phyloP scores from a whole-genome alignment of 495 filamentous ascomycete genomes.

The Penicillium silybi region DNA sequence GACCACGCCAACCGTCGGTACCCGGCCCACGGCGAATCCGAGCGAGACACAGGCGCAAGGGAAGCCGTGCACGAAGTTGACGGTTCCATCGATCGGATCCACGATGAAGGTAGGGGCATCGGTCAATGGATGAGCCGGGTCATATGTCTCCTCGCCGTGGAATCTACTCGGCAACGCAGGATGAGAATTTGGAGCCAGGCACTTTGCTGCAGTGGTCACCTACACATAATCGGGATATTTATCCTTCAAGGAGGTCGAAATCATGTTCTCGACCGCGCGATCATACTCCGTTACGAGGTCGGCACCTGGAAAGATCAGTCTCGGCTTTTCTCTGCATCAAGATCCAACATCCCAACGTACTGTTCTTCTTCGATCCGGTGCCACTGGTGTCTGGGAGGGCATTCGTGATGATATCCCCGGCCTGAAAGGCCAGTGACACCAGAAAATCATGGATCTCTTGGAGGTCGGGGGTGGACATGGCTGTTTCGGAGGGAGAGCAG shows the following conservation, averaged over 20 bases:
- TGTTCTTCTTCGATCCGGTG: slow-evolving; percentile 79
- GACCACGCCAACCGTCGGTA: slow-evolving; percentile 72
- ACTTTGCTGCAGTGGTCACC: background rate
- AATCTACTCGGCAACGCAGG: slow-evolving; percentile 38
- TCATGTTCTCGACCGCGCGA: slow-evolving; percentile 72
- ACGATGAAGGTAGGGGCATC: slow-evolving; percentile 76
- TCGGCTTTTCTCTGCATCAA: background rate
- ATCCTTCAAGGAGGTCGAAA: slow-evolving; percentile 57
- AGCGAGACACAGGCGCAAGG: slow-evolving; percentile 80
- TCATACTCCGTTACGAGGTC: slow-evolving; percentile 89
- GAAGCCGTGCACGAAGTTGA: slow-evolving; percentile 82
- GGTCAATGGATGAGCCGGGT: slow-evolving; percentile 60
- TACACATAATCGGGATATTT: slow-evolving; percentile 64
- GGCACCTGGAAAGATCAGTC: slow-evolving; percentile 48
- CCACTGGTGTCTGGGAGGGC: slow-evolving; percentile 64
- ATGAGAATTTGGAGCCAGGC: background rate
- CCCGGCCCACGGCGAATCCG: slow-evolving; percentile 61
- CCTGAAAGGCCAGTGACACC: slow-evolving; percentile 66
- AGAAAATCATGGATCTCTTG: slow-evolving; percentile 79
- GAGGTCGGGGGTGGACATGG: slow-evolving; percentile 48
- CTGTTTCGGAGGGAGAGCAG: background rate
- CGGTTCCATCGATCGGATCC: slow-evolving; percentile 88
- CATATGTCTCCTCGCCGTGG: slow-evolving; percentile 83
- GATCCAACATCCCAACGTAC: slow-evolving; percentile 47
- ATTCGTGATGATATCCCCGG: slow-evolving; percentile 75